Base-by-base conservation (phyloP, 306 rosid genomes). In the Dalbergia oliveri region DNA sequence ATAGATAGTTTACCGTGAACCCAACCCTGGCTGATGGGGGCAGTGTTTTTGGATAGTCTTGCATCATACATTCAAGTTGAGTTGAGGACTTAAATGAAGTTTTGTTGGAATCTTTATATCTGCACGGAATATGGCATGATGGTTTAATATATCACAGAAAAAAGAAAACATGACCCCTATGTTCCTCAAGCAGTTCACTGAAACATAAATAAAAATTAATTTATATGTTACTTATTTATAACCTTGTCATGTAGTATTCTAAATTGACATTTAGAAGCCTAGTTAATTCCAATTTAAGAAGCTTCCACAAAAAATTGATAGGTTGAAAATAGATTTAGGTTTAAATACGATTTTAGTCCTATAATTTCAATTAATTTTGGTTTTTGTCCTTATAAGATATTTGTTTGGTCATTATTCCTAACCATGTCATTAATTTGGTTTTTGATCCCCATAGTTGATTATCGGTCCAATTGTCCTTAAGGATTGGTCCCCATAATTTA, bases 21-120 rank as follows among this genome's bases (percentile, higher is more conserved):
- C 98, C 99, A 83, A 95, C 96, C 89, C 98, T 91, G 54, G 99
- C 93, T 31, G 94, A 79, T 60, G 93, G 86, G 72, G 96, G 88
- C 83, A 95, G 87, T 47, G 99, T 95, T 89, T 87, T 89, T 53
- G 99, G 99, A 76, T 95, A 95, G 86, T 93, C 99, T 86, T 95
- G 98, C 99, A 95, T 95, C 99, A 95, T 93, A 84, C 99, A 95
- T 77, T 95, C 99, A 26, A 95, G 90, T 11, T 98, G 88, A 72
- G 98, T 95, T 73, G 99, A 93, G 77, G 99, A 95, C 88, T 95
- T 95, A 70, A 95, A 95, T 62, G 98, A 87, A 47, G 93, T 90
- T 83, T 90, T 95, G 85, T 90, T 95, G 73, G 99, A 85, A 91
- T 95, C 99, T 87, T 95, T 93, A 64, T 95, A 95, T 87, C 99